A percentile compares a stretch with the other conserved stretches of the same genome.
phyloP scores from a whole-genome alignment of 2,329 filamentous ascomycete genomes.

The Bipolaris cookei region DNA sequence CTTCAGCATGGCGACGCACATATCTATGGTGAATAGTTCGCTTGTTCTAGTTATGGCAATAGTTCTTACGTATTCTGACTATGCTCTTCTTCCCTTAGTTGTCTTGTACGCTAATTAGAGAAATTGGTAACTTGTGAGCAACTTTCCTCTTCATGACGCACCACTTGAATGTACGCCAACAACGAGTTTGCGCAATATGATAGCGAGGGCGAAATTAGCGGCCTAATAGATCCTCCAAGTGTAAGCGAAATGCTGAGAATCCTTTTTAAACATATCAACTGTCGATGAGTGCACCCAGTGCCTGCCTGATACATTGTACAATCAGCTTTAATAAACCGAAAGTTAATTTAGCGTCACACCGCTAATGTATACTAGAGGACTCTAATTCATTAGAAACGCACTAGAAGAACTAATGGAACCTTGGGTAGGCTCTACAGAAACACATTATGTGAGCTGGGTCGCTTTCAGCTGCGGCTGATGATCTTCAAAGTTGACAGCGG shows the following conservation, averaged over 20 bases:
- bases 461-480: background rate
- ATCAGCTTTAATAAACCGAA: background rate
- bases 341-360: too few relatives aligned
- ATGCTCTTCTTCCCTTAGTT: background rate
- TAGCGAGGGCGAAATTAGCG: background rate
- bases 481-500: background rate
- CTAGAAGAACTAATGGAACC: background rate
- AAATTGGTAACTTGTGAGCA: background rate
- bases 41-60: background rate
- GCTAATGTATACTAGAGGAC: background rate
- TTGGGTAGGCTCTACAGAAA: background rate
- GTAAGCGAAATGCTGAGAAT: background rate
- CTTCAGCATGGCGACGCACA: background rate
- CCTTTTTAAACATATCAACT: background rate
- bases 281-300: background rate
- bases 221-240: background rate
- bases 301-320: background rate
- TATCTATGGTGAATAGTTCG: background rate
- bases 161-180: background rate
- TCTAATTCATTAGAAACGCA: background rate
- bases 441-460: background rate
- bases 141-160: background rate
- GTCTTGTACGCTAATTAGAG: background rate
- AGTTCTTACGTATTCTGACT: background rate
- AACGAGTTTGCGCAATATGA: background rate